Base-by-base conservation (phyloP, 108 stramenopile genomes). In the Chaetoceros tenuissimus region DNA sequence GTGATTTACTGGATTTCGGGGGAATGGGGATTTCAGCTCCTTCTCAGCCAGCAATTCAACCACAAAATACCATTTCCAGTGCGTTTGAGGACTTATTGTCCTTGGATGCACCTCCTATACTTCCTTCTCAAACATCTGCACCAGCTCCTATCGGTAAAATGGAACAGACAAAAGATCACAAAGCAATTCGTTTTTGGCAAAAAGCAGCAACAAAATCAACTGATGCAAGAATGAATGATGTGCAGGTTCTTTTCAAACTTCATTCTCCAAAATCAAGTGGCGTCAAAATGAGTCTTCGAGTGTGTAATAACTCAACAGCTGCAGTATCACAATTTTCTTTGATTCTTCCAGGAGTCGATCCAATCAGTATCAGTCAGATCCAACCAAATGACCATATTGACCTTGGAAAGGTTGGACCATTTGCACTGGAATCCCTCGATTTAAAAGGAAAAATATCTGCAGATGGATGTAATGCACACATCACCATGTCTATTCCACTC, bases 81-180 rank as follows among this genome's bases (percentile, higher is more conserved):
- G 84, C 84, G 46, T 92, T 92, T 64, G 89, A 84, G 48, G 89
- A 85, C 67, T 66, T 92, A 20, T 63, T 87, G 10, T 79, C 78
- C 0, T 60, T 92, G 59, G 46, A 72, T 55, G 67, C 57, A 31
- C 8, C 66, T 28, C 61, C 55, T 26, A 45, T 51, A 23, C 40
- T 48, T 24, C 21, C 50, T 55, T n/a, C 44, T 20, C 18, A 20
- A 2, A 13, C 50, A 29, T 50, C 48, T 8, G 22, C 23, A 17
- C n/a, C 5, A 19, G 44, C 44, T 24, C 13, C 22, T n/a, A 34
- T 48, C 60, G 52, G 46, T 31, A 27, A 21, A 0, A 13, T 59
- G 20, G 0, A 21, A 1, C 24, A 21, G 34, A 18, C 30, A n/a
- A n/a, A 21, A 10, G 3, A 28, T 24, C 5, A 23, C 2, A 24